Evolutionary conservation across 441 rosid genomes (phyloP).

Genomic region (Populus hybrid): DNA sequence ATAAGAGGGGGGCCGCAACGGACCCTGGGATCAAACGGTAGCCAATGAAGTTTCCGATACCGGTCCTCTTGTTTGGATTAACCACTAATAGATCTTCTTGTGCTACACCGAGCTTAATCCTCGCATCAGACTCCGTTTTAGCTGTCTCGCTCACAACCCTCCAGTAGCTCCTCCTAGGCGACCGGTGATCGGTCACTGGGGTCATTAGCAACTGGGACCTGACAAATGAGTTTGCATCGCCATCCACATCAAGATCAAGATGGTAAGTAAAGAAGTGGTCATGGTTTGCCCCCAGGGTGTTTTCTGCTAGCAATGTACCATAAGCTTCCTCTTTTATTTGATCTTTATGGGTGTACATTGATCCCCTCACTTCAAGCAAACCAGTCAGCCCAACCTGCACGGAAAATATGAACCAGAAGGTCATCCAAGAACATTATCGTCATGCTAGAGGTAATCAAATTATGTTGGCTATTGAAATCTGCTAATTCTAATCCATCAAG

Average conservation of each 20-base stretch:
- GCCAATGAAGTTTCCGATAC: conserved; percentile 37
- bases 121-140: conserved; percentile 40
- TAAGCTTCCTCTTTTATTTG: conserved; percentile 38
- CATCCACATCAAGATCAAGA: conserved; percentile 57
- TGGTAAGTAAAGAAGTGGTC: conserved; percentile 53
- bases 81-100: conserved; percentile 35
- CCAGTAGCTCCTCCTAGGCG: conserved; percentile 54
- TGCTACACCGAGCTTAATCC: conserved; percentile 29
- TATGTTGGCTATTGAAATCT: not conserved
- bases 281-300: conserved; percentile 40
- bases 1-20: conserved; percentile 23
- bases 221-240: conserved; percentile 42
- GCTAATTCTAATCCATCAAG: not conserved
- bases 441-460: not conserved
- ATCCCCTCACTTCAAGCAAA: conserved; percentile 38
- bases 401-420: not conserved
- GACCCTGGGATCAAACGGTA: conserved; percentile 47
- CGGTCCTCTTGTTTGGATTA: conserved; percentile 46
- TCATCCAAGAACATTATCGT: not conserved
- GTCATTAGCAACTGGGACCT: conserved; percentile 32
- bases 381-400: conserved; percentile 47
- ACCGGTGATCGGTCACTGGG: conserved; percentile 8
- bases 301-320: conserved; percentile 50
- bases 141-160: conserved; percentile 37
- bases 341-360: conserved; percentile 31